These are phyloP conservation scores for Warburgia ugandensis DNA, from an alignment of 164 flowering plant species.

Conservation along the genomic window DNA sequence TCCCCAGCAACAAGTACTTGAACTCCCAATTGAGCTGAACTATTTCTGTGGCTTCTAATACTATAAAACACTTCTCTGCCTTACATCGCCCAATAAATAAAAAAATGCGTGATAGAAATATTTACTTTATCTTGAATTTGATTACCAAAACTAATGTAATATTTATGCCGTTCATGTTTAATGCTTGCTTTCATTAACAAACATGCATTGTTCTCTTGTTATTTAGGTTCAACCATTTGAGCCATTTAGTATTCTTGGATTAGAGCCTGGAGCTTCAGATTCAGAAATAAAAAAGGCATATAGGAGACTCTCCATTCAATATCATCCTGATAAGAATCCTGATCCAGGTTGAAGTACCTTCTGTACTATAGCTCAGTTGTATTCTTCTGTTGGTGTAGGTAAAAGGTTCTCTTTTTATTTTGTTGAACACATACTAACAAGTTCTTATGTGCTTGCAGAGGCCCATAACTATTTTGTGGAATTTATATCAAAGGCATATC, in stretches of 20 bases:
- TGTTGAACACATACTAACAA: too few species aligned
- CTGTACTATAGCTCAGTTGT: conserved; percentile 15
- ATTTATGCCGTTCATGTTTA: not conserved
- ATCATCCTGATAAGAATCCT: conserved; percentile 99
- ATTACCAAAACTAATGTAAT: too few species aligned
- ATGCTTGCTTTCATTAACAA: not conserved
- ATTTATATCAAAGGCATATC: conserved; percentile 91
- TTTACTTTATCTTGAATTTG: too few species aligned
- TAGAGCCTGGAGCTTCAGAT: conserved; percentile 80
- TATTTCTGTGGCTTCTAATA: too few species aligned
- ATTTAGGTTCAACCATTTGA: conserved; percentile 74
- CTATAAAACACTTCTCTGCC: too few species aligned
- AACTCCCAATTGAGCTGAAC: too few species aligned
- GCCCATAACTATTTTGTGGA: conserved; percentile 89
- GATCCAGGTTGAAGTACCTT: conserved; percentile 74
- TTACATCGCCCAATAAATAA: too few species aligned
- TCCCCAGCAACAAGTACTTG: too few species aligned
- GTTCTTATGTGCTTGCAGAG: conserved; percentile 44
- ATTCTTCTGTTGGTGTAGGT: not conserved
- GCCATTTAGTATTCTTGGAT: conserved; percentile 83
- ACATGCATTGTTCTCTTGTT: conserved; percentile 2
- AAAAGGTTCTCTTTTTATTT: not conserved
- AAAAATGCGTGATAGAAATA: too few species aligned
- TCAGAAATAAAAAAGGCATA: conserved; percentile 92
- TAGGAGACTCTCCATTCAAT: conserved; percentile 85